Percentiles rank a stretch among this genome's conserved stretches.
Conservation (phyloP, 2,329 filamentous ascomycete genomes). For the Colletotrichum trifolii region DNA sequence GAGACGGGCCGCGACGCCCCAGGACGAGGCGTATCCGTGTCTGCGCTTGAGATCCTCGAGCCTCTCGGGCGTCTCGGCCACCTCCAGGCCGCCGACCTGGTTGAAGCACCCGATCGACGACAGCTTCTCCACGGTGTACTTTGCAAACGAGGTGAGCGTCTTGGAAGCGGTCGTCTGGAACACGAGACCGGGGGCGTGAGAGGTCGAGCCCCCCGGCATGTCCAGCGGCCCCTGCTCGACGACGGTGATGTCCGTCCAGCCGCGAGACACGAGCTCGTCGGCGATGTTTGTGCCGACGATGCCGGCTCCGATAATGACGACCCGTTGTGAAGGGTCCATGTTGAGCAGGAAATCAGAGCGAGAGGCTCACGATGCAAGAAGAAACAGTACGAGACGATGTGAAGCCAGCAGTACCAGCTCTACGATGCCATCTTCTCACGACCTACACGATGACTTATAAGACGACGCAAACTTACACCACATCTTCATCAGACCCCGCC, state of each 20-base stretch:
- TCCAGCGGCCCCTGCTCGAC: slow-evolving; percentile 71
- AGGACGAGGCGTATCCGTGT: slow-evolving; percentile 69
- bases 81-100: slow-evolving; percentile 70
- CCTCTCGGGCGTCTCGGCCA: slow-evolving; percentile 69
- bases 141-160: slow-evolving; percentile 68
- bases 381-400: too few species aligned
- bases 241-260: slow-evolving; percentile 73
- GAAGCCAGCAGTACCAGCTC: too few species aligned
- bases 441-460: slow-evolving; percentile 13
- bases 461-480: slow-evolving; percentile 3
- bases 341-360: neutral
- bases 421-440: too few species aligned
- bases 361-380: neutral
- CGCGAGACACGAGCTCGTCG: slow-evolving; percentile 70
- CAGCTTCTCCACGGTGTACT: slow-evolving; percentile 71
- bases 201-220: slow-evolving; percentile 74
- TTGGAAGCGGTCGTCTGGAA: slow-evolving; percentile 71
- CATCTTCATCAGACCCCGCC: neutral
- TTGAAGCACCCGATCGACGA: slow-evolving; percentile 70
- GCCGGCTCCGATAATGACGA: slow-evolving; percentile 72
- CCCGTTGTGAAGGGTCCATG: slow-evolving; percentile 53
- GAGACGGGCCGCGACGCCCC: slow-evolving; percentile 67
- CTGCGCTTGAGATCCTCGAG: slow-evolving; percentile 72
- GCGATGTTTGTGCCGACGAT: slow-evolving; percentile 73
- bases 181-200: slow-evolving; percentile 72